Conservation (phyloP, 2,329 filamentous ascomycete genomes). For the Penicillium palitans region DNA sequence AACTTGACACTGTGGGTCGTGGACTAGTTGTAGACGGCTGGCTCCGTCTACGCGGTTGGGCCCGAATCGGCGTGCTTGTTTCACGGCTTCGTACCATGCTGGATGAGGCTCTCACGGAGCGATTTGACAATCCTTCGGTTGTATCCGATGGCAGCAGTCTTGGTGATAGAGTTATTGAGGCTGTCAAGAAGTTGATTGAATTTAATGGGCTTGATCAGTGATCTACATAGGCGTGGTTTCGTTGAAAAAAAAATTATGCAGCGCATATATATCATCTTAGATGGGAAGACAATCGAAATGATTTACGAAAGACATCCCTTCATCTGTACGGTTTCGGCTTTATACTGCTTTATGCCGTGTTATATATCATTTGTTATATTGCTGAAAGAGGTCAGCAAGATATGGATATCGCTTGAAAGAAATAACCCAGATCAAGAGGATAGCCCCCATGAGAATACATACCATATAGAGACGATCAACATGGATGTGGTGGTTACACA, state of each 20-base stretch:
- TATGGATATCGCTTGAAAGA: not conserved
- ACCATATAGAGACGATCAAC: not conserved
- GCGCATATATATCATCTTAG: not conserved
- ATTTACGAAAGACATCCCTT: not conserved
- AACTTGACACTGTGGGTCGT: conserved; percentile 81
- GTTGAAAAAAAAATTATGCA: not conserved
- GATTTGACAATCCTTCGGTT: conserved; percentile 72
- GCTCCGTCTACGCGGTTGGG: conserved; percentile 85
- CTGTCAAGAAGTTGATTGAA: conserved; percentile 80
- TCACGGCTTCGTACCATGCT: conserved; percentile 80
- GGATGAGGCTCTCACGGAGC: conserved; percentile 76
- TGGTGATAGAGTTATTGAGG: conserved; percentile 61
- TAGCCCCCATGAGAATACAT: not conserved
- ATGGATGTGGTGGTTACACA: not conserved
- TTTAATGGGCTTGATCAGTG: conserved; percentile 76
- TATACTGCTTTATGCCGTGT: too few relatives aligned
- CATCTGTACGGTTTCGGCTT: not conserved
- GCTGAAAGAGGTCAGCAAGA: not conserved
- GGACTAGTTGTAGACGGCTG: conserved; percentile 91
- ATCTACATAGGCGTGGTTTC: conserved; percentile 1
- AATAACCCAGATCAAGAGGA: not conserved
- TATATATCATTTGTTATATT: not conserved
- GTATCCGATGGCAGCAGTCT: conserved; percentile 48
- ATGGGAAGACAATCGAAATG: not conserved
- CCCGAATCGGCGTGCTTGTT: conserved; percentile 86